These are phyloP conservation scores for Lactarius indigo DNA, from an alignment of 768 basidiomycete species.

Conservation along the genomic window DNA sequence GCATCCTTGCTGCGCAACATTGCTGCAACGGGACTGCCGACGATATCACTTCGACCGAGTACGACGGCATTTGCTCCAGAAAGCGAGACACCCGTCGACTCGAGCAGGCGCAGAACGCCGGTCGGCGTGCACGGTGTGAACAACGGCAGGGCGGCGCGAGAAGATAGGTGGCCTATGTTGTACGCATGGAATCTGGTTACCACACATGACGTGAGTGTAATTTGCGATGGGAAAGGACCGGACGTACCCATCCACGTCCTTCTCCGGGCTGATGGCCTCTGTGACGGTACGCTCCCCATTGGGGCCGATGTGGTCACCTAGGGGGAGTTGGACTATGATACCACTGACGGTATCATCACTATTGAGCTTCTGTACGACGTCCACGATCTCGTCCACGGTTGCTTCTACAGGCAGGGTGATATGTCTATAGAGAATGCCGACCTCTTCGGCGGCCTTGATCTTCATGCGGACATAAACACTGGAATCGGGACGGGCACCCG, in stretches of 20 bases:
- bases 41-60: slow-evolving; percentile 95
- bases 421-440: slow-evolving; percentile 85
- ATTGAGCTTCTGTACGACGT: slow-evolving; percentile 77
- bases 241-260: slow-evolving; percentile 93
- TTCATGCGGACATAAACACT: slow-evolving; percentile 96
- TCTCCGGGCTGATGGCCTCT: slow-evolving; percentile 90
- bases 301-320: slow-evolving; percentile 74
- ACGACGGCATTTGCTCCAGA: slow-evolving; percentile 84
- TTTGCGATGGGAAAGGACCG: neutral
- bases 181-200: slow-evolving; percentile 87
- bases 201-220: neutral
- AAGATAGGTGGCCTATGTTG: slow-evolving; percentile 94
- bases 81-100: slow-evolving; percentile 76
- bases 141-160: slow-evolving; percentile 82
- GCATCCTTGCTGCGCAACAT: slow-evolving; percentile 89
- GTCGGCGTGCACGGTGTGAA: slow-evolving; percentile 96
- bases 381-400: slow-evolving; percentile 72
- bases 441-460: slow-evolving; percentile 89
- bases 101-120: slow-evolving; percentile 86
- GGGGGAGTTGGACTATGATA: slow-evolving; percentile 92
- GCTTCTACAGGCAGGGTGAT: slow-evolving; percentile 65
- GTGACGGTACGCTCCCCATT: slow-evolving; percentile 88
- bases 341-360: slow-evolving; percentile 78
- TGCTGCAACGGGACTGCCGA: slow-evolving; percentile 91
- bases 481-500: slow-evolving; percentile 89